Evolutionary conservation across 345 rosid species (phyloP).

Genomic region (Eucalyptus sideroxylon): DNA sequence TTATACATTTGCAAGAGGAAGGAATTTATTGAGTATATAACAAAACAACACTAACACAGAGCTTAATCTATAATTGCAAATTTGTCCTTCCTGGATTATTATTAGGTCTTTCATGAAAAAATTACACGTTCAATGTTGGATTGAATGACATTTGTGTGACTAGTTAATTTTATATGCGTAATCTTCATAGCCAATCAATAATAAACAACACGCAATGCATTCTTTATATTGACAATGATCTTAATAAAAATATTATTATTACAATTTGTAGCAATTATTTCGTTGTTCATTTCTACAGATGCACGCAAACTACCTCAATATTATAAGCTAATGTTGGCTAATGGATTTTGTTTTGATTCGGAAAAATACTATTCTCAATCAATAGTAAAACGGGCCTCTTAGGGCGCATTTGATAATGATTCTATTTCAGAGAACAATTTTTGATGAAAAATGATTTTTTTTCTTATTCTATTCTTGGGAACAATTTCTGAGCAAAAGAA

Average conservation of each 20-base stretch:
- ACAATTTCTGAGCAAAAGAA: no score
- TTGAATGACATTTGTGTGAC: neutral
- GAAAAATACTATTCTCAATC: neutral
- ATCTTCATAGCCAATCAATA: neutral
- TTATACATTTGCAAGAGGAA: neutral
- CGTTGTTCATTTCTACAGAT: neutral
- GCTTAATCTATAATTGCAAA: neutral
- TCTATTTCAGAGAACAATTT: no score
- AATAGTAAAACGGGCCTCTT: neutral
- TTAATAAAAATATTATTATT: neutral
- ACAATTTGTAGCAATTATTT: neutral
- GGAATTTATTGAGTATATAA: neutral
- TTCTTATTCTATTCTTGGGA: no score
- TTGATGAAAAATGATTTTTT: no score
- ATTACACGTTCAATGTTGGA: neutral
- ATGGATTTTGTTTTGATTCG: neutral
- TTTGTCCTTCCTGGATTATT: neutral
- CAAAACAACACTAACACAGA: neutral
- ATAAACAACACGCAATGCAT: neutral
- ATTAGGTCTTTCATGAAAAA: neutral
- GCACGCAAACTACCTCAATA: neutral
- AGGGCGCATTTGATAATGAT: accelerated
- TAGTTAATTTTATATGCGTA: neutral
- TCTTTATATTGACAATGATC: neutral
- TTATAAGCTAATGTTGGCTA: neutral